Evolutionary conservation across 2,329 filamentous ascomycete genomes (phyloP).

Genomic region (Ophiostoma sp.): DNA sequence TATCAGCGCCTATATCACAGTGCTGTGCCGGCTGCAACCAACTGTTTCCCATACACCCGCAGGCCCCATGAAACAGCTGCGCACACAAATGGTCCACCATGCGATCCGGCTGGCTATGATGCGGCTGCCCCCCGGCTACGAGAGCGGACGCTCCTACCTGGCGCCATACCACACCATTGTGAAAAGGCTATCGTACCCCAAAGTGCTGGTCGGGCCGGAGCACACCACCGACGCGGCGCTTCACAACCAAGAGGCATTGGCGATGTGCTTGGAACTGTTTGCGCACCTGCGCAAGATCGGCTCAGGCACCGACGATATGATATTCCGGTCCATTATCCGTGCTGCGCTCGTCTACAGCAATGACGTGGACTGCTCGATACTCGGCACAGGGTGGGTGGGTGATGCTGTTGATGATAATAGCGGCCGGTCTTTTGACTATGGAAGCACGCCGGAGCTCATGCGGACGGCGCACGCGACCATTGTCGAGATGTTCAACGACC

Average conservation of each 20-base stretch:
- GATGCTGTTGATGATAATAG: too few species aligned
- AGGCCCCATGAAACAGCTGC: conserved; percentile 26
- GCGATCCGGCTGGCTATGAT: conserved; percentile 34
- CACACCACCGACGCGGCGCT: conserved; percentile 19
- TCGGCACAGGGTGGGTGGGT: too few species aligned
- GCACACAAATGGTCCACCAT: conserved; percentile 30
- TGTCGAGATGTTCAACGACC: conserved; percentile 24
- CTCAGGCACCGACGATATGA: conserved; percentile 33
- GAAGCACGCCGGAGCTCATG: conserved; percentile 15
- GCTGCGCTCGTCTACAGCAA: not conserved
- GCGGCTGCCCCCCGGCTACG: conserved; percentile 30
- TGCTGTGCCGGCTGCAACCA: conserved; percentile 44
- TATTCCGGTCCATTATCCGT: conserved; percentile 25
- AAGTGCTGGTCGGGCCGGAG: conserved; percentile 31
- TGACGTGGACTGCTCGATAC: not conserved
- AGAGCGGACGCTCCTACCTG: conserved; percentile 33
- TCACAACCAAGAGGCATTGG: conserved; percentile 32
- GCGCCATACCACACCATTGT: conserved; percentile 40
- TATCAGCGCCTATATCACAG: conserved; percentile 47
- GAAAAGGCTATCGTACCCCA: conserved; percentile 35
- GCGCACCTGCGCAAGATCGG: conserved; percentile 29
- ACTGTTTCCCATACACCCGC: conserved; percentile 26
- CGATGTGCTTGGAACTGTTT: conserved; percentile 33
- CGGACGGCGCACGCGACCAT: conserved; percentile 23
- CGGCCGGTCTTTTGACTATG: not conserved